Base-by-base conservation (phyloP, 768 basidiomycete genomes). In the Russula sp. region DNA sequence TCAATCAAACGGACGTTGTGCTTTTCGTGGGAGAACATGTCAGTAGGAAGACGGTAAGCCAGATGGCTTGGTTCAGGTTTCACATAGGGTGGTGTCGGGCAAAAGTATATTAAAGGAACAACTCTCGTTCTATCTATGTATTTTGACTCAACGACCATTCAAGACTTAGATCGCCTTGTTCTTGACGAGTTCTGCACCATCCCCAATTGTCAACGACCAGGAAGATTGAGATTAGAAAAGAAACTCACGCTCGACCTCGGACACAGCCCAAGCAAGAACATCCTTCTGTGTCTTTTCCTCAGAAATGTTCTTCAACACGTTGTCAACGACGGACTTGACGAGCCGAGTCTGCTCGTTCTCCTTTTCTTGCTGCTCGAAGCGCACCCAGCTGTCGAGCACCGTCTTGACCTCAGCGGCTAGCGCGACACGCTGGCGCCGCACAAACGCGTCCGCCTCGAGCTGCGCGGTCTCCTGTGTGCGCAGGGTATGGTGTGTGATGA, bases 351-450 rank as follows among this genome's bases (percentile, higher is more conserved):
- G 97, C 79, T 99, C 94, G 72, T 84, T 89, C 81, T 99, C 95
- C 81, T 97, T 94, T 73, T 85, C 81, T 74, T 95, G 92, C 73
- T 97, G 95, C 80, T 98, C 96, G 77, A 87, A 94, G 73, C 97
- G 90, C 61, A 94, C 96, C 95, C 95, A 97, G 74, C 90, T 91
- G 80, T 98, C 97, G 61, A 99, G 85, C 45, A 98, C 95, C 35
- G 87, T 70, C 79, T 98, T 98, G 72, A 98, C 79, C 78, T 99
- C 97, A 49, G 89, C 67, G 35, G 94, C 86, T 71, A 98, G 78
- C 48, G 84, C 86, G 63, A 88, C 85, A 76, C 92, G 89, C 80
- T 99, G 97, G 70, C 85, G 83, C 73, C 93, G 91, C 51, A 89
- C 86, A 70, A 98, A 99, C 62, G 89, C 86, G 70, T 91, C 86